These are phyloP conservation scores for Penicillium goetzii DNA, from an alignment of 495 filamentous ascomycete genomes.

Conservation along the genomic window DNA sequence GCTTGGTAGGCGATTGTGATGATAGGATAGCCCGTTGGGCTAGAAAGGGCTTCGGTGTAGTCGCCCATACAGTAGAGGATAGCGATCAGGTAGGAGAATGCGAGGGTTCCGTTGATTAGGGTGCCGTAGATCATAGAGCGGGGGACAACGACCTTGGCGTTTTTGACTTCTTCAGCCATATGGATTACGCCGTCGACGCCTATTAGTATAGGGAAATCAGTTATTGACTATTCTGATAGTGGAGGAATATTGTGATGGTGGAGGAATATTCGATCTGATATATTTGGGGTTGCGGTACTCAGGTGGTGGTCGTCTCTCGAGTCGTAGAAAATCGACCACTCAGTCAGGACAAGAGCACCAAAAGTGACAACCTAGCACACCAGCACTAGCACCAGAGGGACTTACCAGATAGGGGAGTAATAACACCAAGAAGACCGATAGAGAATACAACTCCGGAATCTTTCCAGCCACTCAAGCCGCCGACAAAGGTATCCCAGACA, in stretches of 20 bases:
- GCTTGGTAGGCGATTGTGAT: constrained; percentile 57
- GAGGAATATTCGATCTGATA: too few relatives aligned
- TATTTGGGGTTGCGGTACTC: too few relatives aligned
- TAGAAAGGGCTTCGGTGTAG: constrained; percentile 36
- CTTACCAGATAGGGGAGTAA: constrained; percentile 37
- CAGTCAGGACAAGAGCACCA: too few relatives aligned
- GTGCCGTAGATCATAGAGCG: constrained; percentile 45
- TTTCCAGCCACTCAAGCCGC: constrained; percentile 49
- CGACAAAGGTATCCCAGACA: constrained; percentile 50
- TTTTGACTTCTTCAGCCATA: constrained; percentile 51
- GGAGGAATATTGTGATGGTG: not conserved
- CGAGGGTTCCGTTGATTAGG: constrained; percentile 47
- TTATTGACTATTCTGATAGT: constrained; percentile 3
- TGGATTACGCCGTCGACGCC: constrained; percentile 43
- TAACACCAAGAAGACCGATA: constrained; percentile 41
- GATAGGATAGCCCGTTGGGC: constrained; percentile 54
- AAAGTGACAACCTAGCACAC: too few relatives aligned
- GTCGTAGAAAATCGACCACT: too few relatives aligned
- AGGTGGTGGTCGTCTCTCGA: too few relatives aligned
- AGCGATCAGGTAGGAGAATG: constrained; percentile 44
- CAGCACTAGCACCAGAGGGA: too few relatives aligned
- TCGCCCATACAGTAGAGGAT: constrained; percentile 50
- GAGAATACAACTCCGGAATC: constrained; percentile 46
- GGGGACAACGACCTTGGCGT: constrained; percentile 44
- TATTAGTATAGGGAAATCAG: constrained; percentile 10